Percentiles rank a stretch among this genome's conserved stretches.
Evolutionary conservation across 2,329 filamentous ascomycete genomes (phyloP).

Genomic region (Colletotrichum acutatum): DNA sequence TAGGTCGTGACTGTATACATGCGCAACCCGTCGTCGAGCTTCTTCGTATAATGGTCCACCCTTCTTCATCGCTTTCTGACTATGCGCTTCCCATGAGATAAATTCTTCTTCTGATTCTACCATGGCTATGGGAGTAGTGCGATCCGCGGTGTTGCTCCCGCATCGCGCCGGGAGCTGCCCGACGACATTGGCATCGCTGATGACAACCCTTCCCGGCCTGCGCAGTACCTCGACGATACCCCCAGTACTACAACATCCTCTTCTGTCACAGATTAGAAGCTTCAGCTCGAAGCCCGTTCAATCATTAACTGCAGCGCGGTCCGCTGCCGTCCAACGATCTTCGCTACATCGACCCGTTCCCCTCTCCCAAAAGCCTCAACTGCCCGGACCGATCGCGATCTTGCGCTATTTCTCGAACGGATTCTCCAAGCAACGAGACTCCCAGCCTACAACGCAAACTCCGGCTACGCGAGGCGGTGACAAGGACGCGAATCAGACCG

Average conservation of each 20-base stretch:
- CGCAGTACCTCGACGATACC: slow-evolving; percentile 20
- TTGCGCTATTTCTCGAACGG: slow-evolving; percentile 46
- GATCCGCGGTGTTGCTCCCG: slow-evolving; percentile 59
- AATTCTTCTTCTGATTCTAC: slow-evolving; percentile 4
- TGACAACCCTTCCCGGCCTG: slow-evolving; percentile 35
- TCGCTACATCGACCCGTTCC: background rate
- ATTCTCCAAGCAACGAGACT: slow-evolving; percentile 39
- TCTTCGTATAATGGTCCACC: slow-evolving; percentile 29
- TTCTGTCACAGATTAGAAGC: slow-evolving; percentile 18
- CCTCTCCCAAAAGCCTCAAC: background rate
- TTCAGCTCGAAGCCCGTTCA: slow-evolving; percentile 3
- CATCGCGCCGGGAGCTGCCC: slow-evolving; percentile 51
- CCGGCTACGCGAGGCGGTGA: background rate
- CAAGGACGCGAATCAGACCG: slow-evolving; percentile 43
- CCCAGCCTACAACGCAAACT: background rate
- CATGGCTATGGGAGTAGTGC: slow-evolving; percentile 55
- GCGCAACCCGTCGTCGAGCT: slow-evolving; percentile 8
- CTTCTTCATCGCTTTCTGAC: slow-evolving; percentile 13
- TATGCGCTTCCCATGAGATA: slow-evolving; percentile 36
- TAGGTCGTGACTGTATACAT: background rate
- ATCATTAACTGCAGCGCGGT: background rate
- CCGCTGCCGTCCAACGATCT: background rate
- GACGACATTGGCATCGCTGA: slow-evolving; percentile 12
- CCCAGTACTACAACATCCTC: slow-evolving; percentile 20
- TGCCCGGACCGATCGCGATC: slow-evolving; percentile 4